Percentiles rank a stretch among this genome's conserved stretches.
Evolutionary conservation across 2,329 filamentous ascomycete genomes (phyloP).

Genomic region (Clarireedia homoeocarpa): DNA sequence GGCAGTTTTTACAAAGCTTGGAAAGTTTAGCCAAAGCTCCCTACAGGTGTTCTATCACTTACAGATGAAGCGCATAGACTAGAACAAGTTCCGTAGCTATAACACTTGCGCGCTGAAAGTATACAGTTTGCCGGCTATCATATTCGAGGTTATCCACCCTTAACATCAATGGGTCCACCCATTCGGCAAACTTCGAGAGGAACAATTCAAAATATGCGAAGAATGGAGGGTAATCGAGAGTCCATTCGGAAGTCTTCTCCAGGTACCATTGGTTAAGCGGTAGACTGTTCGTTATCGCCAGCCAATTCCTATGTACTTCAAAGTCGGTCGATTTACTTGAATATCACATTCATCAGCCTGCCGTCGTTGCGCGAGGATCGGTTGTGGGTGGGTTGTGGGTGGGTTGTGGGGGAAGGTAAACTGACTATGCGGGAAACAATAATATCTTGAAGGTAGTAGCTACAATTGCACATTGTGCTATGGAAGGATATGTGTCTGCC

Average conservation of each 20-base stretch:
- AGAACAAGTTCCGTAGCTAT: constrained; percentile 78
- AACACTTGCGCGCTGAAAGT: constrained; percentile 87
- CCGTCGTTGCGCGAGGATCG: background rate
- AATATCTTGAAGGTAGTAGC: constrained; percentile 86
- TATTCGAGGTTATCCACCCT: constrained; percentile 73
- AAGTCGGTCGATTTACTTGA: constrained; percentile 95
- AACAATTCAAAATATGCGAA: constrained; percentile 97
- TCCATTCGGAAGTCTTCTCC: constrained; percentile 98
- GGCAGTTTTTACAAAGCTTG: constrained; percentile 67
- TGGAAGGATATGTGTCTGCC: constrained; percentile 77
- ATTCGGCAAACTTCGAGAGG: constrained; percentile 71
- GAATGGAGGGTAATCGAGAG: constrained; percentile 95
- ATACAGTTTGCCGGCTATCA: constrained; percentile 87
- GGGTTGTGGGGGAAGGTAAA: constrained; percentile 20
- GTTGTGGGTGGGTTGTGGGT: background rate
- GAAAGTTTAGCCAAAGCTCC: constrained; percentile 17
- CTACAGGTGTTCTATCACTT: constrained; percentile 24
- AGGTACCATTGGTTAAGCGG: constrained; percentile 89
- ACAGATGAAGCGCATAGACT: constrained; percentile 74
- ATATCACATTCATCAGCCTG: constrained; percentile 11
- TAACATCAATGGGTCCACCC: constrained; percentile 76
- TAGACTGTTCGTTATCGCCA: constrained; percentile 87
- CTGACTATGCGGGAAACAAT: constrained; percentile 89
- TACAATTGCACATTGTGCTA: constrained; percentile 79
- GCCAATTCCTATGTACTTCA: constrained; percentile 97